Conservation (phyloP, 73 alveolate species). For the Paramecium biaurelia region DNA sequence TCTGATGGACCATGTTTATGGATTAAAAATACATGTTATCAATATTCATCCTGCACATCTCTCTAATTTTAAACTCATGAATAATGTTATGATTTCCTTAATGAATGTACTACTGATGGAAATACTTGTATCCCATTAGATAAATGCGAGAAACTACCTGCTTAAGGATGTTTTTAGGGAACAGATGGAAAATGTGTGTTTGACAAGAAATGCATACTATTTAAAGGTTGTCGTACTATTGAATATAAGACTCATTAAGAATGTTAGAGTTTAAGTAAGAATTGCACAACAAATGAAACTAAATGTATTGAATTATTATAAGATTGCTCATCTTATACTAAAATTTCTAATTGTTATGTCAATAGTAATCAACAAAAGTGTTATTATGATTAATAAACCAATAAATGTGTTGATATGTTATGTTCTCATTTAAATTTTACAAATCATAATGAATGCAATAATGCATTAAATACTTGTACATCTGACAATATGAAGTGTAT, state of each 20-base stretch:
- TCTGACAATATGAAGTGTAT: neutral
- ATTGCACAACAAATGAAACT: neutral
- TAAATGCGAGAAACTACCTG: neutral
- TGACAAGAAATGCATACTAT: too few species aligned
- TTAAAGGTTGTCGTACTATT: neutral
- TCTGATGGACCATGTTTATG: slow-evolving; percentile 54
- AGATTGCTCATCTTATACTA: neutral
- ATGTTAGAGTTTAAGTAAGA: neutral
- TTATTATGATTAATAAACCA: neutral
- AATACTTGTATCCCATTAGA: neutral
- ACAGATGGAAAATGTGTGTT: slow-evolving; percentile 55
- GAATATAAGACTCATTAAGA: neutral
- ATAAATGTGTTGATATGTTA: neutral
- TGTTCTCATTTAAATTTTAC: neutral
- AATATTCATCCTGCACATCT: neutral
- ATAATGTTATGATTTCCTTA: neutral
- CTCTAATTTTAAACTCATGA: neutral
- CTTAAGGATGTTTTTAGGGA: neutral
- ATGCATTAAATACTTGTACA: neutral
- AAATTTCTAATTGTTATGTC: neutral
- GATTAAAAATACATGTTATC: neutral
- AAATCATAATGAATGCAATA: neutral
- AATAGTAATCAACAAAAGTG: neutral
- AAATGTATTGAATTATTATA: neutral
- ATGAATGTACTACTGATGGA: slow-evolving; percentile 18